Evolutionary conservation across 257 asterid species (phyloP).

Genomic region (Nicotiana otophora): DNA sequence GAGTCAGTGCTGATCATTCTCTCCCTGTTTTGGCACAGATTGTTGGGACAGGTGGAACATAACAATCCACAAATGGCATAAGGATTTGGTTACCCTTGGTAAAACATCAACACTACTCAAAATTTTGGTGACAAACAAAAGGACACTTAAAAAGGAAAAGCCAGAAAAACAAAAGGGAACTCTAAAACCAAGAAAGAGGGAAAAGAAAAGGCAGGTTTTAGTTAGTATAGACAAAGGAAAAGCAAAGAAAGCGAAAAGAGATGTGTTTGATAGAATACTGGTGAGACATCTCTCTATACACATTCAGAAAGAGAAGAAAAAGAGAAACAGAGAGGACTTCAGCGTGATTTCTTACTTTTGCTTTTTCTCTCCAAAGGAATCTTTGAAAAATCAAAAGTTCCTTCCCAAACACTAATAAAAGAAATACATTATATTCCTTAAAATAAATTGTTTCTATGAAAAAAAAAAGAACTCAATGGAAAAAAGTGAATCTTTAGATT

Average conservation of each 20-base stretch:
- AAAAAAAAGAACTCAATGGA: too few relatives aligned
- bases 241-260: conserved; percentile 55
- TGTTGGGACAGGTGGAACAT: conserved; percentile 18
- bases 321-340: conserved; percentile 21
- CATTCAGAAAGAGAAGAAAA: conserved; percentile 17
- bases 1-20: background rate
- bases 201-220: background rate
- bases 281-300: conserved; percentile 17
- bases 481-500: conserved; percentile 6
- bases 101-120: conserved; percentile 15
- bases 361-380: conserved; percentile 63
- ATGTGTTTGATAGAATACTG: conserved; percentile 9
- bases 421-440: background rate
- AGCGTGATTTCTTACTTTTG: conserved; percentile 57
- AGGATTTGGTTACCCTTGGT: background rate
- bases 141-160: conserved; percentile 23
- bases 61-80: background rate
- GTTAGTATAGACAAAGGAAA: conserved; percentile 10
- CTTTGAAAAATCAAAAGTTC: conserved; percentile 49
- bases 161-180: conserved; percentile 18
- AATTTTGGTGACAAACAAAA: conserved; percentile 25
- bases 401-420: conserved; percentile 2
- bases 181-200: background rate
- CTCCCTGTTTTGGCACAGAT: conserved; percentile 16
- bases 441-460: background rate